Evolutionary conservation across 1,284 basidiomycete genomes (phyloP).

Genomic region (Fomitiporia mediterranea): DNA sequence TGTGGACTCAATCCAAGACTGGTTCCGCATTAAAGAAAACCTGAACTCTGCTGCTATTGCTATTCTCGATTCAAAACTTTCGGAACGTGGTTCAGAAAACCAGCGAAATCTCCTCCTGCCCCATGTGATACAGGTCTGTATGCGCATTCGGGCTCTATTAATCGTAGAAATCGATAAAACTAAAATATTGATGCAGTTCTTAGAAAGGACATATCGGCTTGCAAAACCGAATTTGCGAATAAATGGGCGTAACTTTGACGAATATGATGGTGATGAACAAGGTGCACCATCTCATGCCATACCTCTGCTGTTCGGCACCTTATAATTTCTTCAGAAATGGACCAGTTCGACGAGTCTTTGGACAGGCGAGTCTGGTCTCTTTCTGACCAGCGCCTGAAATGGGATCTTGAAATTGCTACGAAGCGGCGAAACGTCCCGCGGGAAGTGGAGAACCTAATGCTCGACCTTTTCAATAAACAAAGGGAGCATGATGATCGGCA

Average conservation of each 20-base stretch:
- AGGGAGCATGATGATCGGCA: slow-evolving; percentile 21
- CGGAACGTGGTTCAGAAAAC: slow-evolving; percentile 30
- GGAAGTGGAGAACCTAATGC: slow-evolving; percentile 45
- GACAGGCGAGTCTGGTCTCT: slow-evolving; percentile 71
- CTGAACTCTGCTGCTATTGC: slow-evolving; percentile 42
- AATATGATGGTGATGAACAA: slow-evolving; percentile 50
- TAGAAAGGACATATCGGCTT: slow-evolving; percentile 56
- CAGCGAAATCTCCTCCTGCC: slow-evolving; percentile 44
- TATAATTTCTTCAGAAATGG: slow-evolving; percentile 45
- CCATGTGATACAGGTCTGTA: slow-evolving; percentile 46
- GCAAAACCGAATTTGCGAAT: slow-evolving; percentile 69
- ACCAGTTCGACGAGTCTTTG: slow-evolving; percentile 76
- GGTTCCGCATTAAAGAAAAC: slow-evolving; percentile 51
- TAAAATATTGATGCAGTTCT: slow-evolving; percentile 38
- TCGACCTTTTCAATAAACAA: slow-evolving; percentile 43
- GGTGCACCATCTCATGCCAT: slow-evolving; percentile 33
- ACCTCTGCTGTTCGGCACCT: slow-evolving; percentile 4
- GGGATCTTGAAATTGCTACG: slow-evolving; percentile 62
- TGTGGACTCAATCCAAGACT: slow-evolving; percentile 56
- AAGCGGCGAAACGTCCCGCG: slow-evolving; percentile 53
- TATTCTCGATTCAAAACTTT: slow-evolving; percentile 40
- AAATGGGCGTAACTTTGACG: slow-evolving; percentile 74
- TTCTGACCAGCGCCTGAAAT: slow-evolving; percentile 59
- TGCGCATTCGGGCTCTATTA: not conserved
- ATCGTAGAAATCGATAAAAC: slow-evolving; percentile 10